Evolutionary conservation across 805 yeast genomes (phyloP).

Genomic region (Nakazawaea ernobii): DNA sequence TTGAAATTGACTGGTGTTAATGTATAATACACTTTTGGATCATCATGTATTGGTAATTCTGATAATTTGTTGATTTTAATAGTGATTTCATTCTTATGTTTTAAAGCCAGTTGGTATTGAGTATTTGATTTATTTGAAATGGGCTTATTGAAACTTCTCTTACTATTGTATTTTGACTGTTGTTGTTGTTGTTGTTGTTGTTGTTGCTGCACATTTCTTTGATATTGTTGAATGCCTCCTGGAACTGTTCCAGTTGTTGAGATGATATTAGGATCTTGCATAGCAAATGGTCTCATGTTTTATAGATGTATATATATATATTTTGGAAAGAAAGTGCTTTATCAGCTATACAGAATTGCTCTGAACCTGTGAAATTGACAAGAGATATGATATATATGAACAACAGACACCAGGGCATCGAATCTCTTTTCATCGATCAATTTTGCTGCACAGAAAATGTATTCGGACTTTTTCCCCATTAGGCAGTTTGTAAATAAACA

Average conservation of each 20-base stretch:
- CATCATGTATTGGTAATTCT: conserved; percentile 1
- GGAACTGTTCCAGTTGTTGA: neutral
- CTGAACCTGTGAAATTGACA: too few relatives aligned
- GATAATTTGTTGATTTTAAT: conserved; percentile 6
- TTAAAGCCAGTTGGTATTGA: conserved; percentile 1
- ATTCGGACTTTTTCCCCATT: too few relatives aligned
- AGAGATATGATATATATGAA: too few relatives aligned
- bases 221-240: neutral
- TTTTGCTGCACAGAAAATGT: too few relatives aligned
- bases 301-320: too few relatives aligned
- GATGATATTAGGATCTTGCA: neutral
- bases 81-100: conserved; percentile 5
- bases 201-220: neutral
- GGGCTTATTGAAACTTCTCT: neutral
- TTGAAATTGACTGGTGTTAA: neutral
- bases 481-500: too few relatives aligned
- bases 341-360: too few relatives aligned
- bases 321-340: too few relatives aligned
- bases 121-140: conserved; percentile 5
- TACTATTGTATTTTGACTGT: neutral
- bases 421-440: too few relatives aligned
- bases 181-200: neutral
- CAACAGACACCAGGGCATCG: too few relatives aligned
- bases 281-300: neutral
- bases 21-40: neutral